Conservation (phyloP, 345 rosid species). For the Pistacia vera region DNA sequence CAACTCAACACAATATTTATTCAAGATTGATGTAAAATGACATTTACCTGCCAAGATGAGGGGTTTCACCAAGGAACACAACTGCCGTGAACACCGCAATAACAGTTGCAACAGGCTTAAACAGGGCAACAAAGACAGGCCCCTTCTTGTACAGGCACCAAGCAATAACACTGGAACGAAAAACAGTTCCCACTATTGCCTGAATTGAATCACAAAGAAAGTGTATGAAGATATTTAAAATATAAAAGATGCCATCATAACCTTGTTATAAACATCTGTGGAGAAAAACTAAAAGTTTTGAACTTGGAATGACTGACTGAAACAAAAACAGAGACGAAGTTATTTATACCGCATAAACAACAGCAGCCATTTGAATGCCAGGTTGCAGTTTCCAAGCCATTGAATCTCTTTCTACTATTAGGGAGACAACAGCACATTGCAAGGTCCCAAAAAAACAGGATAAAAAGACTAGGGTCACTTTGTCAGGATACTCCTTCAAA, state of each 20-base stretch:
- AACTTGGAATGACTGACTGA: neutral
- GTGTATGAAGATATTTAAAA: neutral
- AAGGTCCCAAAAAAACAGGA: slow-evolving; percentile 21
- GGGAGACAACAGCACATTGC: slow-evolving; percentile 21
- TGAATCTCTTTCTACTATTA: slow-evolving; percentile 16
- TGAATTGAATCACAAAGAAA: slow-evolving; percentile 2
- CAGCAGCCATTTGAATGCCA: slow-evolving; percentile 15
- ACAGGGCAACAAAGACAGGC: slow-evolving; percentile 45
- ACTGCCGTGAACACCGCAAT: slow-evolving; percentile 37
- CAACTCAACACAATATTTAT: neutral
- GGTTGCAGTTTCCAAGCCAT: slow-evolving; percentile 20
- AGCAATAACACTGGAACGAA: slow-evolving; percentile 17
- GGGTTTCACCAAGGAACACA: slow-evolving; percentile 41
- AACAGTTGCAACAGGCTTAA: slow-evolving; percentile 43
- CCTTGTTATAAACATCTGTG: neutral
- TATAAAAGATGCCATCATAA: neutral
- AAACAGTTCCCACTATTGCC: slow-evolving; percentile 31
- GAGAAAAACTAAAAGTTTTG: neutral
- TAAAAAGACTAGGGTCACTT: slow-evolving; percentile 20
- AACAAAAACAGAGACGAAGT: neutral
- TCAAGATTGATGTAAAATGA: neutral
- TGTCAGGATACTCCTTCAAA: slow-evolving; percentile 20
- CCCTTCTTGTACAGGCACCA: slow-evolving; percentile 35
- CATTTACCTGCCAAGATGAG: slow-evolving; percentile 35
- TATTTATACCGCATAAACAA: slow-evolving; percentile 9